These are phyloP conservation scores for Corynespora cassiicola DNA, from an alignment of 2,329 filamentous ascomycete species.

Conservation along the genomic window DNA sequence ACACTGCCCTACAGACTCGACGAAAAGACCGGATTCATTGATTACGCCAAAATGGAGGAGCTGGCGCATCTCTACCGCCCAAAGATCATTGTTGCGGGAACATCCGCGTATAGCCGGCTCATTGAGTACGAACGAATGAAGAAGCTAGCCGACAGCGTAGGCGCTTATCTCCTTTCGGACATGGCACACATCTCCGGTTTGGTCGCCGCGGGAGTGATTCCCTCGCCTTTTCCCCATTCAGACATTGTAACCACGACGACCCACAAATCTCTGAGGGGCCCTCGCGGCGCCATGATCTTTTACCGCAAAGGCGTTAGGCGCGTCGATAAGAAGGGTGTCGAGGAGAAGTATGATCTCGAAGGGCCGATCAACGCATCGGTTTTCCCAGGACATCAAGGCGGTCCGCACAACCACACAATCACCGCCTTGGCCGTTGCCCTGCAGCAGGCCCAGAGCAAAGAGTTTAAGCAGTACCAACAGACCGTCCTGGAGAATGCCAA, in stretches of 20 bases:
- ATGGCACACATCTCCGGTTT: constrained; percentile 99
- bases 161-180: constrained; percentile 93
- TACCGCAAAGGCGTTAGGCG: constrained; percentile 96
- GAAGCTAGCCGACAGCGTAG: constrained; percentile 90
- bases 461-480: constrained; percentile 94
- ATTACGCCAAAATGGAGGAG: constrained; percentile 92
- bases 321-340: constrained; percentile 87
- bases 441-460: constrained; percentile 87
- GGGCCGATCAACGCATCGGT: constrained; percentile 98
- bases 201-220: constrained; percentile 90
- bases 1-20: constrained; percentile 95
- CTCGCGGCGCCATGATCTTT: constrained; percentile 99
- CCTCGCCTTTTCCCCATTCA: constrained; percentile 88
- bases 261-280: constrained; percentile 97
- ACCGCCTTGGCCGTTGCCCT: constrained; percentile 93
- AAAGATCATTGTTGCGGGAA: constrained; percentile 95
- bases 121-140: constrained; percentile 98
- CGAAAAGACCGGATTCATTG: constrained; percentile 90
- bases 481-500: constrained; percentile 94
- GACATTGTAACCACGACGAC: constrained; percentile 98
- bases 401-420: constrained; percentile 99
- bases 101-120: constrained; percentile 95
- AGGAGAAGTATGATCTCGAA: constrained; percentile 94
- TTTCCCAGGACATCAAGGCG: constrained; percentile 98
- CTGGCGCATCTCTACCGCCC: constrained; percentile 91